phyloP scores from a whole-genome alignment of 2,329 filamentous ascomycete genomes.

The Pseudocercospora ulei region DNA sequence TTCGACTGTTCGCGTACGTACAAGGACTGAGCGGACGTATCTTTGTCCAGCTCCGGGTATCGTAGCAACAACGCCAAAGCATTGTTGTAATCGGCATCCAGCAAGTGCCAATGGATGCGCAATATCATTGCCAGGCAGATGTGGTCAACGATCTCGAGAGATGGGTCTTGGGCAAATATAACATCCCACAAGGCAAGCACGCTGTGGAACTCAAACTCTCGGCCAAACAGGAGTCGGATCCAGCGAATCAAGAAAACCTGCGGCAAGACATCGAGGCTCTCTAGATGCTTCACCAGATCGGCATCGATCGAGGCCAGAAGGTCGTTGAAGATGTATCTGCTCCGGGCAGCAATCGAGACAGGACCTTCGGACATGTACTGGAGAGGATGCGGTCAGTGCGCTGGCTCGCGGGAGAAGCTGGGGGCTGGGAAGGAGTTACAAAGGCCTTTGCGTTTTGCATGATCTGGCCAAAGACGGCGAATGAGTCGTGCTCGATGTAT shows the following conservation, averaged over 20 bases:
- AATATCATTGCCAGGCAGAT: conserved; percentile 93
- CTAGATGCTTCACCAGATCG: conserved; percentile 71
- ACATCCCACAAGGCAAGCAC: conserved; percentile 81
- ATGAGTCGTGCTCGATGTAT: conserved; percentile 84
- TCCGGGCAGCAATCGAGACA: conserved; percentile 63
- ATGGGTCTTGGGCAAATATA: conserved; percentile 76
- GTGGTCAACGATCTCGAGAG: conserved; percentile 70
- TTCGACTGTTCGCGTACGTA: no score
- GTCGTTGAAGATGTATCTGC: conserved; percentile 75
- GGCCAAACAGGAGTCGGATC: conserved; percentile 84
- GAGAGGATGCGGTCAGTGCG: neutral
- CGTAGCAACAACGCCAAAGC: conserved; percentile 73
- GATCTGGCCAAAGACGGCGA: conserved; percentile 69
- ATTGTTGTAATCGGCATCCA: conserved; percentile 78
- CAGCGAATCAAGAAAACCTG: conserved; percentile 97
- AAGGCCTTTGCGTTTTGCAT: conserved; percentile 75
- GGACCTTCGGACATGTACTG: conserved; percentile 44
- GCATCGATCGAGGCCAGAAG: conserved; percentile 69
- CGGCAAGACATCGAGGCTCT: conserved; percentile 77
- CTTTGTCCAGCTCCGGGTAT: conserved; percentile 55
- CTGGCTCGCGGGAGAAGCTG: conserved; percentile 26
- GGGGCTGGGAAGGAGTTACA: conserved; percentile 30
- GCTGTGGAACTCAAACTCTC: conserved; percentile 84
- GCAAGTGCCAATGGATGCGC: conserved; percentile 77
- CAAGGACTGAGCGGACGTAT: conserved; percentile 42